Base-by-base conservation (phyloP, 495 filamentous ascomycete genomes). In the Beverwykella pulmonaria region DNA sequence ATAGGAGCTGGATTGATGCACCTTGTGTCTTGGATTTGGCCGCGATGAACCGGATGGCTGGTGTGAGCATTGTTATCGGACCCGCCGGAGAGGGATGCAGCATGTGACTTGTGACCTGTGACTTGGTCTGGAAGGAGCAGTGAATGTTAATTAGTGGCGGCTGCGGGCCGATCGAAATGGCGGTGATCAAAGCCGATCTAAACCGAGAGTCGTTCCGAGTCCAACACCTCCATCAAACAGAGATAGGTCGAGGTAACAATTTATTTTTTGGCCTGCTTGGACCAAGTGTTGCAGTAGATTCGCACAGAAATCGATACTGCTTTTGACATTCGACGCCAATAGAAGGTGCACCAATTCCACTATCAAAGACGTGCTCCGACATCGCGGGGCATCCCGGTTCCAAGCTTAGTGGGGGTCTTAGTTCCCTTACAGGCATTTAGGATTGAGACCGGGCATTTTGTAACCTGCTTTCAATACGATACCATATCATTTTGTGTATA, bases 1-100 rank as follows among this genome's bases (percentile, higher is more conserved):
- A 90, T 27, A 77, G 68, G 27, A 83, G 72, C n/a, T 80, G 76
- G 12, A 83, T 59, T 9, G 22, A 52, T 22, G 46, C 41, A n/a
- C 25, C 22, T 23, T 41, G 47, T 8, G 44, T 15, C 54, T 64
- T 63, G 23, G 68, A 23, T 46, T 71, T 71, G 23, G 53, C 48
- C 3, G 57, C 48, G 25, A 65, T 50, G 59, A 64, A 65, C 39
- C 68, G 67, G 55, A 73, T 65, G 12, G 67, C 68, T 29, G 63
- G 49, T 6, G 22, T 22, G n/a, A 63, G 61, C 61, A 56, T 63
- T 2, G 5, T 34, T 12, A 25, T 50, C 48, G 20, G 22, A 4
- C 1, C 9, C n/a, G 48, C 17, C 9, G 39, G 39, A 12, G 12
- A 34, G 5, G 30, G 30, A 34, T 5, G 30, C 12, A 12, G 5